Evolutionary conservation across 139 green algal species (phyloP), one percentile per base, ranked within the genome.

Genomic region (Chlorella sp.): DNA sequence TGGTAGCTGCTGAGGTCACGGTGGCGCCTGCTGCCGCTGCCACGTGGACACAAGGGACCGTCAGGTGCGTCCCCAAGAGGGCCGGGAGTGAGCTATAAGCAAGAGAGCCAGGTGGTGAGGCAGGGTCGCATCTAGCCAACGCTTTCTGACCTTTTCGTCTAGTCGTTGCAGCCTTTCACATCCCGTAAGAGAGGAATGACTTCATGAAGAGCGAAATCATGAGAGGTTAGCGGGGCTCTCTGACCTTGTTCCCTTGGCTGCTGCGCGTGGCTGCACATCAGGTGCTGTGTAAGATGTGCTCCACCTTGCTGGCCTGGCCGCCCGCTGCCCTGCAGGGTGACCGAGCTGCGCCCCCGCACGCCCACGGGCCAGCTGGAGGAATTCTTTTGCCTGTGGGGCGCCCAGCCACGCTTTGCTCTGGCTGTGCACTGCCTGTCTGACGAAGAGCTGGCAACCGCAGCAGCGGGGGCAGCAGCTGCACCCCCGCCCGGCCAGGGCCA

Each of bases 371-470:
- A 89, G 64, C 77, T 92, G 19, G 64, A 87, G 26, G 40, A 89
- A 3, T 92, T 92, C 57, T 75, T 92, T 19, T 39, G 28, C 12
- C 32, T 28, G 9, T 92, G 89, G 89, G 48, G 42, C 11, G 83
- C n/a, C 0, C 71, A 86, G 71, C 89, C 89, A 19, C 34, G 36
- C 5, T 92, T 66, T 32, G 82, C 88, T 0, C 66, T 92, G 34
- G 89, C 89, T 16, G 19, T 85, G 2, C 71, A 88, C 39, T n/a
- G 39, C 9, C 40, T 88, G 16, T 68, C 37, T 24, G 68, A 81
- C 16, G 84, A 81, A 0, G 84, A 88, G 66, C 66, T 88, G 37
- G 57, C 86, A 16, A 60, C 37, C 15, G 76, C 60, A 36, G 57
- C 78, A 0, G 60, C 60, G 18, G 22, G 32, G 11, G 53, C 77